Conservation (phyloP, 2,329 filamentous ascomycete genomes). For the Phaeoacremonium minimum region DNA sequence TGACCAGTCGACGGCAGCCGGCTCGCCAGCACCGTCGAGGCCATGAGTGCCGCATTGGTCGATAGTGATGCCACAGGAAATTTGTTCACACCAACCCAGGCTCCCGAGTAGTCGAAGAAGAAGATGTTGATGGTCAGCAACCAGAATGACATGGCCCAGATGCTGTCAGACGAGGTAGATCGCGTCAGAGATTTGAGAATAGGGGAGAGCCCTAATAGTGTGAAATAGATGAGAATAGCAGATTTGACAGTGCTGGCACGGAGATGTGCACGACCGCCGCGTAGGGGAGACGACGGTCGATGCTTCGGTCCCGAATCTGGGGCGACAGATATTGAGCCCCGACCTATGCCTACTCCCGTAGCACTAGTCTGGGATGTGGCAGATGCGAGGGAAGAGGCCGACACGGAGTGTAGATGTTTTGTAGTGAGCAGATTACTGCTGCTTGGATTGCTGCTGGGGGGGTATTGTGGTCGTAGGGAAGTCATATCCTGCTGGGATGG, state of each 20-base stretch:
- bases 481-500: conserved; percentile 4
- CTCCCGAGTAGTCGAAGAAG: conserved; percentile 92
- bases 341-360: conserved; percentile 12
- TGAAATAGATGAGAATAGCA: conserved; percentile 87
- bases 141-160: conserved; percentile 96
- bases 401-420: conserved; percentile 46
- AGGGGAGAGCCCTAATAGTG: conserved; percentile 84
- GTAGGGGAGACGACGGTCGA: conserved; percentile 25
- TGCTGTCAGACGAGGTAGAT: conserved; percentile 89
- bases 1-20: conserved; percentile 85
- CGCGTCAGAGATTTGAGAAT: conserved; percentile 95
- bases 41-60: conserved; percentile 96
- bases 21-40: conserved; percentile 87
- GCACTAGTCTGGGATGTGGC: conserved; percentile 26
- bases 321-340: conserved; percentile 13
- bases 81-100: conserved; percentile 49
- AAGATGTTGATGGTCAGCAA: conserved; percentile 93
- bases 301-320: conserved; percentile 25
- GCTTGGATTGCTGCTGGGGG: conserved; percentile 19
- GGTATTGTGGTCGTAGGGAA: conserved; percentile 5
- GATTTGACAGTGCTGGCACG: conserved; percentile 83
- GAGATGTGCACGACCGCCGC: conserved; percentile 38
- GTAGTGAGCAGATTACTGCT: conserved; percentile 22
- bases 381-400: conserved; percentile 51
- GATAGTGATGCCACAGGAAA: conserved; percentile 70